Percentiles rank a stretch among this genome's conserved stretches.
phyloP scores from a whole-genome alignment of 805 yeast genomes.

The Saturnispora sanitii region DNA sequence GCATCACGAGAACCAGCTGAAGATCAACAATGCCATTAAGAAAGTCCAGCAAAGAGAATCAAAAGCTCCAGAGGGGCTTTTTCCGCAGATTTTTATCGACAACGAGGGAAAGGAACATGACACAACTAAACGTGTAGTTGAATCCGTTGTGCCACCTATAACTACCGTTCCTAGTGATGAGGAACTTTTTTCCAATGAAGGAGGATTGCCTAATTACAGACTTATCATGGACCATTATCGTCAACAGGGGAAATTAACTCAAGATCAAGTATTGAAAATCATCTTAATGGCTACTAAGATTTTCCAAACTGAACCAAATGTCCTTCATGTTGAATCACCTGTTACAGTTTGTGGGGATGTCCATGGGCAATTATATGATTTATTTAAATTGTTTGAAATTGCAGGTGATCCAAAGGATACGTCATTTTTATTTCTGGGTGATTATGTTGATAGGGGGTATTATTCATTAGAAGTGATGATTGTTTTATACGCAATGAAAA shows the following conservation, averaged over 20 bases:
- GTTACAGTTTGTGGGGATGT: slow-evolving; percentile 94
- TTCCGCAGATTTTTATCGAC: slow-evolving; percentile 37
- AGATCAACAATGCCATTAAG: slow-evolving; percentile 36
- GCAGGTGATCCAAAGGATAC: slow-evolving; percentile 81
- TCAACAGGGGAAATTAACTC: slow-evolving; percentile 70
- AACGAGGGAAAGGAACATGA: slow-evolving; percentile 49
- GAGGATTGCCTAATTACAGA: slow-evolving; percentile 62
- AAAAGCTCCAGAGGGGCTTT: slow-evolving; percentile 7
- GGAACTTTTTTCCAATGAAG: slow-evolving; percentile 47
- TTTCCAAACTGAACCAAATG: slow-evolving; percentile 64
- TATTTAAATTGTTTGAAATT: slow-evolving; percentile 83
- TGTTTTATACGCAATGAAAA: slow-evolving; percentile 68
- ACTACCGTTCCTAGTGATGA: slow-evolving; percentile 53
- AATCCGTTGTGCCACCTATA: slow-evolving; percentile 58
- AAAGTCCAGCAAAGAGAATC: slow-evolving; percentile 17
- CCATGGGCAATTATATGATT: slow-evolving; percentile 92
- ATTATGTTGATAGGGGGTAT: slow-evolving; percentile 91
- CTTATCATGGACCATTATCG: slow-evolving; percentile 67
- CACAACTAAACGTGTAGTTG: slow-evolving; percentile 50
- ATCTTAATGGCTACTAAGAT: slow-evolving; percentile 53
- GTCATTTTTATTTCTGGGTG: slow-evolving; percentile 79
- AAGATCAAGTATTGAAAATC: slow-evolving; percentile 61
- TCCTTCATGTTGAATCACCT: slow-evolving; percentile 79
- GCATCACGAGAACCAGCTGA: slow-evolving; percentile 37
- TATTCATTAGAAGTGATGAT: slow-evolving; percentile 77